Base-by-base conservation (phyloP, 441 rosid species). In the Sinapis alba region DNA sequence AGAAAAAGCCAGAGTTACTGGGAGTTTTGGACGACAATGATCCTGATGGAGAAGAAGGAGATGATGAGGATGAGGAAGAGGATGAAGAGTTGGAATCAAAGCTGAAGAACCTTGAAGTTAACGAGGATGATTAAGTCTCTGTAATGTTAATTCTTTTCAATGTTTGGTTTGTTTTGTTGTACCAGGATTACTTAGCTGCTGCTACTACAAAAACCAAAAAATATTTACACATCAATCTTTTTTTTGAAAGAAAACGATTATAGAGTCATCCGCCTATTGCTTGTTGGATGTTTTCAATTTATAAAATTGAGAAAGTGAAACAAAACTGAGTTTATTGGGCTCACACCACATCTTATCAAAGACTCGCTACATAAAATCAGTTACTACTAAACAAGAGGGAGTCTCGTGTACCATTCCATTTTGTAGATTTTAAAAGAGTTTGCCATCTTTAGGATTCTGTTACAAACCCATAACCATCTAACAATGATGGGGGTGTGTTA, bases 1-100 rank as follows among this genome's bases (percentile, higher is more conserved):
- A 89, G 86, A 81, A 84, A 23, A 84, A 62, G 43, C 91, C 92
- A 2, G 81, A 80, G 38, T 62, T 80, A 84, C 94, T 90, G 38
- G 97, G 89, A 34, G 58, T 86, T 6, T 84, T 93, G 56, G 98
- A 91, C 36, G 99, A 95, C 77, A 95, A 93, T 77, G 89, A 91
- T 78, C 96, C 98, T 24, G 94, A 91, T 71, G 98, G 96, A 59
- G 88, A 81, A 38, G 85, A 79, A 28, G 90, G 86, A 7, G 88
- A 83, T 41, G 81, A 82, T 24, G 89, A 86, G 10, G 88, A 82
- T 10, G 78, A 84, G 41, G 81, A 59, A 7, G 95, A 83, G 38
- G 59, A 26, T 58, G 84, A 74, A 61, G 97, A 85, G 71, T 66
- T 95, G 92, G 98, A 86, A 80, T 81, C 85, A 5, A 86, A 89